Conservation (phyloP, 1,284 basidiomycete species). For the Peniophora sp. region DNA sequence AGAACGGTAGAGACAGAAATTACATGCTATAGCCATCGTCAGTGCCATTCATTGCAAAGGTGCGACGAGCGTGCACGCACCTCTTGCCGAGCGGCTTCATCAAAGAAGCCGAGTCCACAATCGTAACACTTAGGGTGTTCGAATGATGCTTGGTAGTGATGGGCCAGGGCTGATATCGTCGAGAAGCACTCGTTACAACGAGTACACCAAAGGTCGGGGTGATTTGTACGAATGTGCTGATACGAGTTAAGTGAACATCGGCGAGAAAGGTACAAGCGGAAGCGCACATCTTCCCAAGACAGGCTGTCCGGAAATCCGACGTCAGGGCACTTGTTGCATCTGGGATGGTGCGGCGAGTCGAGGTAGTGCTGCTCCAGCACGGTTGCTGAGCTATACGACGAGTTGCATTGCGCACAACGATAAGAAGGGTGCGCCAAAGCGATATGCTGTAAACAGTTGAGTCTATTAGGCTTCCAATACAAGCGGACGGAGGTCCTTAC, state of each 20-base stretch:
- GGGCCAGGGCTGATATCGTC: not conserved
- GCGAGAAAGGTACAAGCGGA: not conserved
- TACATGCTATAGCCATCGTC: constrained; percentile 9
- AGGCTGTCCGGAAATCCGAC: constrained; percentile 11
- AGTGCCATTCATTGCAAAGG: not conserved
- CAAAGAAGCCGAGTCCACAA: constrained; percentile 11
- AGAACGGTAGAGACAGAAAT: constrained; percentile 13
- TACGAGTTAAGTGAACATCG: not conserved
- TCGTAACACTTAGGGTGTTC: constrained; percentile 12
- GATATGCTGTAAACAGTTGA: not conserved
- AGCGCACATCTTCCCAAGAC: constrained; percentile 8
- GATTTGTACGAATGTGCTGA: not conserved
- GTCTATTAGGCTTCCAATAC: not conserved
- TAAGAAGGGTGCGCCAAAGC: not conserved
- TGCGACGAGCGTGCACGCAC: constrained; percentile 2
- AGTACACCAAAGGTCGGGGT: not conserved
- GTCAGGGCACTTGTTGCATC: constrained; percentile 10
- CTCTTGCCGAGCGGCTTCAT: constrained; percentile 10
- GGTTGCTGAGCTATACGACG: not conserved
- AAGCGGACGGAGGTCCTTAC: not conserved
- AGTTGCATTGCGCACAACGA: not conserved
- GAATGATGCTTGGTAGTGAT: not conserved
- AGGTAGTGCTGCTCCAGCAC: not conserved
- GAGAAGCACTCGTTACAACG: not conserved
- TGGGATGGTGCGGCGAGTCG: constrained; percentile 5